Conservation (phyloP, 1,284 basidiomycete genomes). For the Ustanciosporium gigantosporum region DNA sequence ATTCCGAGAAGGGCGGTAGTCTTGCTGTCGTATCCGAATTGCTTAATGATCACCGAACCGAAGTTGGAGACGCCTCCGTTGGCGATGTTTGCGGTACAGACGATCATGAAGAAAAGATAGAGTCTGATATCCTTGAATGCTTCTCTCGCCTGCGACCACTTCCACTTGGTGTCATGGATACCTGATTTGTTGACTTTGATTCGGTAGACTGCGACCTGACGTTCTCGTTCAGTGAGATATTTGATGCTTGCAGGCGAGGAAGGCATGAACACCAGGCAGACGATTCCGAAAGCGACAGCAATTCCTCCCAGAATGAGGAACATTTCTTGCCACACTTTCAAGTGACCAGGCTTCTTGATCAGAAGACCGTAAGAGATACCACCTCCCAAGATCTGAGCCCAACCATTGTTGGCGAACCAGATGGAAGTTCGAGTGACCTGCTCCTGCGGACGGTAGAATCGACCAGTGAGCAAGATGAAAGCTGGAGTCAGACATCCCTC, state of each 20-base stretch:
- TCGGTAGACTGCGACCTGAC: slow-evolving; percentile 67
- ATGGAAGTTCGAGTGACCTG: slow-evolving; percentile 40
- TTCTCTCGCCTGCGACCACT: slow-evolving; percentile 65
- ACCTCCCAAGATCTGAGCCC: slow-evolving; percentile 51
- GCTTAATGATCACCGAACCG: slow-evolving; percentile 52
- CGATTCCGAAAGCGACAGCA: slow-evolving; percentile 39
- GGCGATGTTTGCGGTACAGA: slow-evolving; percentile 38
- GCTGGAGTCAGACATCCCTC: slow-evolving; percentile 49
- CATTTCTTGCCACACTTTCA: slow-evolving; percentile 52
- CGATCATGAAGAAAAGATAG: slow-evolving; percentile 47
- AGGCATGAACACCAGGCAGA: slow-evolving; percentile 42
- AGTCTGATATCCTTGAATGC: slow-evolving; percentile 65
- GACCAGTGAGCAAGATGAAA: slow-evolving; percentile 47
- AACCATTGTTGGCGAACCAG: slow-evolving; percentile 53
- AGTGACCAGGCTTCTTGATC: slow-evolving; percentile 13
- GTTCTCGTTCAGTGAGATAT: slow-evolving; percentile 64
- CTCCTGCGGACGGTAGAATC: slow-evolving; percentile 49
- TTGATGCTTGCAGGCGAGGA: slow-evolving; percentile 36
- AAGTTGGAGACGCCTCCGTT: slow-evolving; percentile 52
- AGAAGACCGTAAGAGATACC: slow-evolving; percentile 49
- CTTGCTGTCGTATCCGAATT: slow-evolving; percentile 49
- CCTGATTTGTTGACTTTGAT: slow-evolving; percentile 67
- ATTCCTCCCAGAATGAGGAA: slow-evolving; percentile 51
- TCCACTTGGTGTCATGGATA: slow-evolving; percentile 68
- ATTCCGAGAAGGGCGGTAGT: slow-evolving; percentile 55